These are phyloP conservation scores for Yamadazyma ubonensis DNA, from an alignment of 805 yeast species.

Conservation along the genomic window DNA sequence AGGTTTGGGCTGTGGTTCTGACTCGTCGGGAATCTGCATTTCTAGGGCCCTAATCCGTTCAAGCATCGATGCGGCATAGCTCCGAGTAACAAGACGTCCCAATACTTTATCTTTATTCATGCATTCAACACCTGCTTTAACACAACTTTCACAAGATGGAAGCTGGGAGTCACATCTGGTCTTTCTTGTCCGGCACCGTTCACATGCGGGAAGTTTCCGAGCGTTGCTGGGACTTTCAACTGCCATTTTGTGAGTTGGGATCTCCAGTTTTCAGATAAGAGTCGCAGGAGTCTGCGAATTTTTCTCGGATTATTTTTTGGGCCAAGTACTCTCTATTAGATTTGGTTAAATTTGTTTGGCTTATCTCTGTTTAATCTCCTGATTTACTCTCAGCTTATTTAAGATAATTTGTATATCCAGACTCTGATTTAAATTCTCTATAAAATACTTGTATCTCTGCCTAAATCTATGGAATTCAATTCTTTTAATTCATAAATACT, in stretches of 20 bases:
- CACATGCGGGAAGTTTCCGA: slow-evolving; percentile 15
- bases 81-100: slow-evolving; percentile 9
- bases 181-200: slow-evolving; percentile 14
- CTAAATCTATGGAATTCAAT: too few species aligned
- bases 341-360: too few species aligned
- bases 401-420: too few species aligned
- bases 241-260: background rate
- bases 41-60: slow-evolving; percentile 6
- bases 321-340: too few species aligned
- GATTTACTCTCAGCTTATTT: too few species aligned
- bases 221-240: slow-evolving; percentile 1
- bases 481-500: too few species aligned
- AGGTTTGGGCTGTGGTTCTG: background rate
- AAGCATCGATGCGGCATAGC: slow-evolving; percentile 7
- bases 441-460: too few species aligned
- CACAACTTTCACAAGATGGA: slow-evolving; percentile 29
- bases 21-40: background rate
- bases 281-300: too few species aligned
- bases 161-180: slow-evolving; percentile 11
- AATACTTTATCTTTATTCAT: slow-evolving; percentile 17
- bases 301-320: too few species aligned
- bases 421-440: too few species aligned
- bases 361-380: too few species aligned
- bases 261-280: slow-evolving; percentile 2
- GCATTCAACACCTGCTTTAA: slow-evolving; percentile 28